Base-by-base conservation (phyloP, 148 eudicot species). In the Cornus controversa region DNA sequence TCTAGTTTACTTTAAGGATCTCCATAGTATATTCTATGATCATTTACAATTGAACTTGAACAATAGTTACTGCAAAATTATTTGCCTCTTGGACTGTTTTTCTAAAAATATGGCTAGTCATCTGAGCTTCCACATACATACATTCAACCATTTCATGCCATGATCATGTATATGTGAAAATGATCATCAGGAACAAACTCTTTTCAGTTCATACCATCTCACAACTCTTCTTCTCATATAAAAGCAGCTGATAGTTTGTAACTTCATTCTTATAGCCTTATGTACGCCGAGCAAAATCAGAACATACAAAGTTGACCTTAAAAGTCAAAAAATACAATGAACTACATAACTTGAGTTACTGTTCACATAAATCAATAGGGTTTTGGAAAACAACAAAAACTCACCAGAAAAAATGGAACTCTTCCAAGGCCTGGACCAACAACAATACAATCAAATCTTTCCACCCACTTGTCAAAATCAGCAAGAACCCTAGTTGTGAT, bases 391-490 rank as follows among this genome's bases (percentile, higher is more conserved):
- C 20, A 36, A 45, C 66, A 78, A 57, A 71, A 70, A 70, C 90
- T 69, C 72, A 95, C 99, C 93, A 96, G 86, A 78, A 96, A 97
- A 89, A 93, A 96, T 14, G 90, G 95, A 73, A 93, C 98, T 85
- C 99, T 89, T 76, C 99, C 99, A 50, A 96, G 97, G 69, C 99
- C 99, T 23, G 99, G 99, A 78, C 99, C 99, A 85, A 96, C 75
- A 81, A 96, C 98, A 76, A 96, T 86, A 82, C 99, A 96, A 73
- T 96, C 99, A 83, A 96, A 96, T 88, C 98, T 89, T 85, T 85
- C 93, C 93, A 96, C 83, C 99, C 99, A 96, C 84, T 88, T 93
- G 31, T 80, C 87, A 74, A 96, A 88, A 81, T 96, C 99, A 72
- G 85, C 83, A 77, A 91, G 87, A 70, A 96, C 85, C 82, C 84